Evolutionary conservation across 495 filamentous ascomycete species (phyloP).

Genomic region (Penicillium pancosmium): DNA sequence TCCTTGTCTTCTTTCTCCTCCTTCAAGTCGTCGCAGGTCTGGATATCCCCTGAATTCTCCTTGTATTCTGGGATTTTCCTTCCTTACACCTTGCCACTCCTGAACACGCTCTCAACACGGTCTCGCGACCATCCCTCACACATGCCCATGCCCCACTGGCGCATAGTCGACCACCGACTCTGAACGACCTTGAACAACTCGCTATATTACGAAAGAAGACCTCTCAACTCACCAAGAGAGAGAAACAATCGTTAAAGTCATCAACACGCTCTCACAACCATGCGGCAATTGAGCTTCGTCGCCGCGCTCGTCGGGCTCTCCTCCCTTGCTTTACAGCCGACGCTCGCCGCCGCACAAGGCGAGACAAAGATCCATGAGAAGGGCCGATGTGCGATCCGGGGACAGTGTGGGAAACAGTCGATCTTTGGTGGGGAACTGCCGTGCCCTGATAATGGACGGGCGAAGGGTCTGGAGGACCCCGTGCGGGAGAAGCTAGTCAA

Average conservation of each 20-base stretch:
- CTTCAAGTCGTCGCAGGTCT: too few relatives aligned
- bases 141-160: slow-evolving; percentile 4
- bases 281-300: slow-evolving; percentile 40
- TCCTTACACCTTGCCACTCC: slow-evolving; percentile 3
- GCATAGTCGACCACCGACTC: slow-evolving; percentile 10
- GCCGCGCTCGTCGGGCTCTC: slow-evolving; percentile 34
- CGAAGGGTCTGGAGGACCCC: slow-evolving; percentile 68
- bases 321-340: slow-evolving; percentile 31
- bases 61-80: not conserved
- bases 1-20: too few relatives aligned
- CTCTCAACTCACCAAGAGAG: not conserved
- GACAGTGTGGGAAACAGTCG: slow-evolving; percentile 85
- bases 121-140: slow-evolving; percentile 12
- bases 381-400: slow-evolving; percentile 88
- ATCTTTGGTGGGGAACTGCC: slow-evolving; percentile 87
- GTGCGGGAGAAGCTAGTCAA: slow-evolving; percentile 76
- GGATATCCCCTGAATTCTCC: too few relatives aligned
- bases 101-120: slow-evolving; percentile 5
- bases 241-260: not conserved
- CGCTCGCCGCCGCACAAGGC: slow-evolving; percentile 36
- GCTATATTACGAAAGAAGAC: not conserved
- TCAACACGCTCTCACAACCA: slow-evolving; percentile 15
- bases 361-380: slow-evolving; percentile 74
- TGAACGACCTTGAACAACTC: not conserved
- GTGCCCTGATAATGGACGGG: slow-evolving; percentile 89